A percentile compares a stretch with the other conserved stretches of the same genome.
Evolutionary conservation across 257 asterid species (phyloP).

Genomic region (Paulownia fortunei): DNA sequence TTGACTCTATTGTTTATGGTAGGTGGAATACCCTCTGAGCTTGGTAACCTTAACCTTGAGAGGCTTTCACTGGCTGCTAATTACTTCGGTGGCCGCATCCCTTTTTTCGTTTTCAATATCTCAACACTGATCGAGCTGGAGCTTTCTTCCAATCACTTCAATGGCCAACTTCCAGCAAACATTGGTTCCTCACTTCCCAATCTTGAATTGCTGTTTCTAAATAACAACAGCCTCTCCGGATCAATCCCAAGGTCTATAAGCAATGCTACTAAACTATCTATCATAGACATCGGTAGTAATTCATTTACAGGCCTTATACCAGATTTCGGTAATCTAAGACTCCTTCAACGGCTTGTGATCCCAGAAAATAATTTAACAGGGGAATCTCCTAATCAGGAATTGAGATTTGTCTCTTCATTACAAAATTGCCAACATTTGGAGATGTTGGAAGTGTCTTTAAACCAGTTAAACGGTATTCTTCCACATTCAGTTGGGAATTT

Average conservation of each 20-base stretch:
- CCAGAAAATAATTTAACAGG: slow-evolving; percentile 10
- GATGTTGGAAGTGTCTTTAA: not conserved
- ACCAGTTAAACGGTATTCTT: slow-evolving; percentile 12
- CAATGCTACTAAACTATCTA: slow-evolving; percentile 33
- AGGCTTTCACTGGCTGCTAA: not conserved
- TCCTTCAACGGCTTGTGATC: not conserved
- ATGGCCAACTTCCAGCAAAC: slow-evolving; percentile 31
- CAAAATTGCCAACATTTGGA: slow-evolving; percentile 25
- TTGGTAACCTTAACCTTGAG: slow-evolving; percentile 26
- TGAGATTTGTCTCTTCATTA: slow-evolving; percentile 27
- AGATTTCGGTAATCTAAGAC: slow-evolving; percentile 24
- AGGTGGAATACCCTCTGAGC: slow-evolving; percentile 30
- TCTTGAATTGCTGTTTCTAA: slow-evolving; percentile 17
- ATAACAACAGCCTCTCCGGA: slow-evolving; percentile 24
- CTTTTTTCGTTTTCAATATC: slow-evolving; percentile 27
- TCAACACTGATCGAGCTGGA: slow-evolving; percentile 15
- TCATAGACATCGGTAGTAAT: slow-evolving; percentile 3
- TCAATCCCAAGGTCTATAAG: slow-evolving; percentile 27
- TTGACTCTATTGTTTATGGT: too few relatives aligned
- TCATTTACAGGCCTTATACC: slow-evolving; percentile 26
- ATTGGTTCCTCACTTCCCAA: slow-evolving; percentile 26
- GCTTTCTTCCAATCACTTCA: slow-evolving; percentile 18
- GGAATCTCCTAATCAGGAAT: not conserved
- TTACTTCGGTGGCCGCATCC: slow-evolving; percentile 13
- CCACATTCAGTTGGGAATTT: slow-evolving; percentile 23